Evolutionary conservation across 2,329 filamentous ascomycete genomes (phyloP).

Genomic region (Ophiostoma sp.): DNA sequence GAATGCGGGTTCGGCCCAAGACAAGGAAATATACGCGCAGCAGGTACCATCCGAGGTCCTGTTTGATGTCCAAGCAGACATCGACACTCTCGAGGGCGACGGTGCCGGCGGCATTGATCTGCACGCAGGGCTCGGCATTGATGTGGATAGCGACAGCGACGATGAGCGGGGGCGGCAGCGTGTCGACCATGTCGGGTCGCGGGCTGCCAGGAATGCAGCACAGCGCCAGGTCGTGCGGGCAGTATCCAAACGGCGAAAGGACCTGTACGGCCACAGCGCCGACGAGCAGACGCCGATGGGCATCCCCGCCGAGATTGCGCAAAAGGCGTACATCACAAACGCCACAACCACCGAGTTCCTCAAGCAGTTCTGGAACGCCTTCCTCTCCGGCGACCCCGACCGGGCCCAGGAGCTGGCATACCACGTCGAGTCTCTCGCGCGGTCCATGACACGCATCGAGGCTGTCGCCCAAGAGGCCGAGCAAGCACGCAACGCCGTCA

Average conservation of each 20-base stretch:
- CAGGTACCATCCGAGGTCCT: constrained; percentile 67
- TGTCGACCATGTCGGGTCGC: constrained; percentile 58
- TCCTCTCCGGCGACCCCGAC: constrained; percentile 79
- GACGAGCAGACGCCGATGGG: constrained; percentile 51
- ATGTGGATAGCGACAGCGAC: constrained; percentile 60
- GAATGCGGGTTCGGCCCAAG: constrained; percentile 37
- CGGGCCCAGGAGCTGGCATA: constrained; percentile 75
- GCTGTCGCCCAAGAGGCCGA: constrained; percentile 78
- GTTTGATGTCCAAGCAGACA: constrained; percentile 55
- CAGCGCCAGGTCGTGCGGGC: constrained; percentile 62
- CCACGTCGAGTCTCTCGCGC: constrained; percentile 72
- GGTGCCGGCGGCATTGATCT: constrained; percentile 52
- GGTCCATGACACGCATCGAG: constrained; percentile 71
- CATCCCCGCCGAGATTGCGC: constrained; percentile 50
- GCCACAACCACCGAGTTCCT: constrained; percentile 92
- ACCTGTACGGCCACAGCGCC: constrained; percentile 48
- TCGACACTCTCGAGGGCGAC: constrained; percentile 48
- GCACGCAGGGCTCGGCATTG: constrained; percentile 59
- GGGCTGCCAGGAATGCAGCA: constrained; percentile 57
- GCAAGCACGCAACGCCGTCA: constrained; percentile 59
- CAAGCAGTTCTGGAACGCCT: constrained; percentile 94
- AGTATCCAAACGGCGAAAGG: constrained; percentile 55
- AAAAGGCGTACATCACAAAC: constrained; percentile 64
- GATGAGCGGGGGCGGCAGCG: constrained; percentile 38
- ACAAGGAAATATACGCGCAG: constrained; percentile 54